Base-by-base conservation (phyloP, 1,284 basidiomycete species). In the Melampsora medusae region DNA sequence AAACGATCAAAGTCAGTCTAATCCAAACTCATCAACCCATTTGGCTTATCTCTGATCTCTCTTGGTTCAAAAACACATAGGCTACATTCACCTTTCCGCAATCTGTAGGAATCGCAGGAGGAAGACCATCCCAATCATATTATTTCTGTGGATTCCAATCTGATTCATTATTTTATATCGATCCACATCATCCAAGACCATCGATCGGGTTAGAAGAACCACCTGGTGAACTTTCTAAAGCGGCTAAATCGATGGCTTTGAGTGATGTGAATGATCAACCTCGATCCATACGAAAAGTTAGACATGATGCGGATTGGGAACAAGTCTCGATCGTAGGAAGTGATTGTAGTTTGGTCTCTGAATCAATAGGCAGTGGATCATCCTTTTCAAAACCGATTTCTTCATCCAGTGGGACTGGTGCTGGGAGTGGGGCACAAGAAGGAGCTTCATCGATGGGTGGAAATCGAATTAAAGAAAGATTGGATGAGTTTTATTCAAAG, bases 121-220 rank as follows among this genome's bases (percentile, higher is more conserved):
- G 96, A 2, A 88, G 95, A 35, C 96, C 96, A 0, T 91, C 91
- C 28, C 96, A 93, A 0, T 97, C 93, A 0, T 98, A 97, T 83
- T 99, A 98, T 84, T 99, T 99, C 83, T 91, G 98, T 68, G 96
- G 93, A 16, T 88, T 90, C 0, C 96, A 98, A 82, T 91, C 89
- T 2, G 90, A 93, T 79, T 91, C 89, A 69, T 86, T 97, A 4
- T 96, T 97, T 84, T 99, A 98, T 82, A 90, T 98, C 67, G 96
- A 99, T 83, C 96, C 96, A 0, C 96, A 98, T 82, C 90, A 96
- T 81, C 88, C 93, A 0, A 88, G 94, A 7, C 88, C 92, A 0
- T 87, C 92, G 0, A 86, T 99, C 12, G 89, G 91, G 0, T 86
- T 95, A 7, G 53, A 67, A 69, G 50, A 79, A 56, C 62, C 64